These are phyloP conservation scores for Venturia nashicola DNA, from an alignment of 2,329 filamentous ascomycete species.

Conservation along the genomic window DNA sequence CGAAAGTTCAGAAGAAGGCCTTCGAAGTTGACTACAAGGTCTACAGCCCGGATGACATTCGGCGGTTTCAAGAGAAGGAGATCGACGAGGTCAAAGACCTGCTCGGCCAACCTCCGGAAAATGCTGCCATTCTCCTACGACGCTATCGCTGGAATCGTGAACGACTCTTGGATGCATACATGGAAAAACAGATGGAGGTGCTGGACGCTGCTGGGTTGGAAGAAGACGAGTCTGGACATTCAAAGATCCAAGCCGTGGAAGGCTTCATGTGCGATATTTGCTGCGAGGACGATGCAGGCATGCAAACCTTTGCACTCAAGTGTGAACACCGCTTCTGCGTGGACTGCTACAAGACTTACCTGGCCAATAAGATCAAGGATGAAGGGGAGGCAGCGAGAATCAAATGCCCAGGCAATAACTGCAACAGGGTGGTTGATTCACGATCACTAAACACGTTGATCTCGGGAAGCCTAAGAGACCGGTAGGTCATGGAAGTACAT, in stretches of 20 bases:
- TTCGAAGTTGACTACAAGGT: constrained; percentile 83
- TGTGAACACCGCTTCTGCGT: constrained; percentile 91
- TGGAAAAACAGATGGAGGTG: constrained; percentile 72
- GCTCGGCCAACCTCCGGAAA: constrained; percentile 76
- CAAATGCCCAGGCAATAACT: constrained; percentile 79
- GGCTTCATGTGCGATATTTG: constrained; percentile 93
- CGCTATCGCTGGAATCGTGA: constrained; percentile 96
- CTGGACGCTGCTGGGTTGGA: constrained; percentile 76
- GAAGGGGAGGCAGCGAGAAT: constrained; percentile 94
- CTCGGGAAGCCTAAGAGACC: constrained; percentile 41
- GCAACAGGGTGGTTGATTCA: constrained; percentile 82
- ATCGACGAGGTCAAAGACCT: constrained; percentile 86
- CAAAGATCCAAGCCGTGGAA: constrained; percentile 36
- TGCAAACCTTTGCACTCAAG: constrained; percentile 85
- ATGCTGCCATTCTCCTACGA: constrained; percentile 78
- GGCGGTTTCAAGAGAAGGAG: constrained; percentile 72
- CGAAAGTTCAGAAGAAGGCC: constrained; percentile 59
- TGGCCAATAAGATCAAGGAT: constrained; percentile 84
- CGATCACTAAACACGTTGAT: constrained; percentile 72
- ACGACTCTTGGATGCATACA: constrained; percentile 85
- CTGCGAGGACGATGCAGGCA: constrained; percentile 69
- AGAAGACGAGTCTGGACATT: constrained; percentile 40
- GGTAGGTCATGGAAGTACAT: constrained; percentile 27
- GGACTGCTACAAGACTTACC: constrained; percentile 82
- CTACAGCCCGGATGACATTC: constrained; percentile 67